These are phyloP conservation scores for Vaucheria bursata DNA, from an alignment of 352 stramenopile species.

Conservation along the genomic window DNA sequence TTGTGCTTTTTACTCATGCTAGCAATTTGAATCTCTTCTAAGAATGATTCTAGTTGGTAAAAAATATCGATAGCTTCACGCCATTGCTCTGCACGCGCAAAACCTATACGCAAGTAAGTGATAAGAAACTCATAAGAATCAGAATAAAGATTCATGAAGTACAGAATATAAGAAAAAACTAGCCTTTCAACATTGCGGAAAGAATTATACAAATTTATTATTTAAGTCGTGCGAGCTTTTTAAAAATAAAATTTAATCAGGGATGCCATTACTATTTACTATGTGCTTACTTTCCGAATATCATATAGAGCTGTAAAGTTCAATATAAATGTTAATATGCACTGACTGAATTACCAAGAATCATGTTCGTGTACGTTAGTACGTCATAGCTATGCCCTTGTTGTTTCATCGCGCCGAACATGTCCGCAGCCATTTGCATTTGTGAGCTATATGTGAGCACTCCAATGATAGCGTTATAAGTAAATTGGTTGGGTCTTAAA, in stretches of 20 bases:
- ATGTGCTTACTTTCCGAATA: too few species aligned
- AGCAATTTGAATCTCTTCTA: neutral
- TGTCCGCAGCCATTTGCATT: conserved; percentile 15
- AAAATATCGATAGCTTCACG: conserved; percentile 35
- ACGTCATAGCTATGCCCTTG: conserved; percentile 26
- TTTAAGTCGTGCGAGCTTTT: too few species aligned
- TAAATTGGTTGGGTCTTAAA: conserved; percentile 33
- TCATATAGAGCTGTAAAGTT: too few species aligned
- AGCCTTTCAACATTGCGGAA: too few species aligned
- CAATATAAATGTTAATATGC: too few species aligned
- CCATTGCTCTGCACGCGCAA: conserved; percentile 16
- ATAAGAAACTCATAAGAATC: too few species aligned
- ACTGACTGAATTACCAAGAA: conserved; percentile 20
- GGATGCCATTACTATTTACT: too few species aligned
- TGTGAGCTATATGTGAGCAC: conserved; percentile 26
- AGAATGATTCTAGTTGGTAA: conserved; percentile 11
- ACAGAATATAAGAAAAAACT: too few species aligned
- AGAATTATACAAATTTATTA: too few species aligned
- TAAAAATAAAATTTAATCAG: too few species aligned
- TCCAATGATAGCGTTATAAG: conserved; percentile 34
- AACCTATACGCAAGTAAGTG: too few species aligned
- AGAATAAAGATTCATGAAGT: too few species aligned
- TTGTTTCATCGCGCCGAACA: conserved; percentile 22
- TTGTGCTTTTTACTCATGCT: neutral
- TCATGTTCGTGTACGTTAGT: conserved; percentile 38